phyloP scores from a whole-genome alignment of 352 stramenopile genomes.

The Phytophthora pinifolia region DNA sequence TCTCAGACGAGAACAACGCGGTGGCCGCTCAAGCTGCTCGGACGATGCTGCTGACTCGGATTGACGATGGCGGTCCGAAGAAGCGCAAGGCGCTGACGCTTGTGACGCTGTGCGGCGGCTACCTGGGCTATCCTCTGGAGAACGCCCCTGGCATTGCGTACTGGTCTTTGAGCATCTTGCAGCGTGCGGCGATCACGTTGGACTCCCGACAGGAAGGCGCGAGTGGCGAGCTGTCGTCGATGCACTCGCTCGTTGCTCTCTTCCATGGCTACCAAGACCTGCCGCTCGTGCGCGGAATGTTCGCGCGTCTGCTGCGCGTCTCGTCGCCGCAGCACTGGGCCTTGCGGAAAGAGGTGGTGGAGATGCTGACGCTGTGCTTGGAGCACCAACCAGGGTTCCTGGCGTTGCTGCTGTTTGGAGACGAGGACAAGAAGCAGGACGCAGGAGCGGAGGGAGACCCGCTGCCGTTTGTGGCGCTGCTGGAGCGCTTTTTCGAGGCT shows the following conservation, averaged over 20 bases:
- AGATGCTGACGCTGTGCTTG: slow-evolving; percentile 53
- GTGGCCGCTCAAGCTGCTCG: slow-evolving; percentile 16
- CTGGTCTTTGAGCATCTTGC: slow-evolving; percentile 54
- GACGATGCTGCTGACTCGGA: slow-evolving; percentile 44
- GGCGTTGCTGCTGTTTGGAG: slow-evolving; percentile 49
- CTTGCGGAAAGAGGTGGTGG: slow-evolving; percentile 47
- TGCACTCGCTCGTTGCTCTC: slow-evolving; percentile 52
- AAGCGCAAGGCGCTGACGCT: slow-evolving; percentile 44
- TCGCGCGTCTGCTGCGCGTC: slow-evolving; percentile 39
- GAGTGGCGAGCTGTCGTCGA: slow-evolving; percentile 19
- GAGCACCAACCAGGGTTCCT: slow-evolving; percentile 67
- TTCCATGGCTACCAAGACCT: slow-evolving; percentile 52
- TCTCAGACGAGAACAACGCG: slow-evolving; percentile 11
- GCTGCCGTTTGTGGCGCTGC: slow-evolving; percentile 36
- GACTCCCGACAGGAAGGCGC: slow-evolving; percentile 27
- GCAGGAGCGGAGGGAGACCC: slow-evolving; percentile 21
- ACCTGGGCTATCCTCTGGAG: slow-evolving; percentile 47
- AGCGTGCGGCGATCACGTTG: slow-evolving; percentile 40
- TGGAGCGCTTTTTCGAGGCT: slow-evolving; percentile 55
- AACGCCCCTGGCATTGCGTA: slow-evolving; percentile 39
- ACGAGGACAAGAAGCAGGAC: slow-evolving; percentile 16
- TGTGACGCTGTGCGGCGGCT: slow-evolving; percentile 52
- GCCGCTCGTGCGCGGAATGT: slow-evolving; percentile 34
- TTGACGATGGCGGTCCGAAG: slow-evolving; percentile 45
- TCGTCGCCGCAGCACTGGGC: slow-evolving; percentile 21